Evolutionary conservation across 768 basidiomycete genomes (phyloP).

Genomic region (Russula foetens): DNA sequence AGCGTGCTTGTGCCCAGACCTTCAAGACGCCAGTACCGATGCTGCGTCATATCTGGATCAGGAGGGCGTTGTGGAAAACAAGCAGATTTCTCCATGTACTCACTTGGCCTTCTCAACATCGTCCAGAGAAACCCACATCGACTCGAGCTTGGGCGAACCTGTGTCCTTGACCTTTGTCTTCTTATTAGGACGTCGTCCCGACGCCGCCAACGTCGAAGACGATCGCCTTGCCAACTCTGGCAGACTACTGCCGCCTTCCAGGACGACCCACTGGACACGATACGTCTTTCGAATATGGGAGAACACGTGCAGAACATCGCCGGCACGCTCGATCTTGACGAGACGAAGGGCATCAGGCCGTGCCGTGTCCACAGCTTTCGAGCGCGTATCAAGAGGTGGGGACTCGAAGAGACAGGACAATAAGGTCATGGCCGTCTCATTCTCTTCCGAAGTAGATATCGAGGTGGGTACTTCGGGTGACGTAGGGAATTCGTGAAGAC

Average conservation of each 20-base stretch:
- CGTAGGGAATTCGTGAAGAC: slow-evolving; percentile 83
- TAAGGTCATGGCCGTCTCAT: slow-evolving; percentile 30
- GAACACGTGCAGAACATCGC: slow-evolving; percentile 74
- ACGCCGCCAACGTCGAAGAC: neutral
- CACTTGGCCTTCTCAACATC: slow-evolving; percentile 12
- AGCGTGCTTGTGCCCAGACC: slow-evolving; percentile 54
- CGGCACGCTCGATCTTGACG: slow-evolving; percentile 40
- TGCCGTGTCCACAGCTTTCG: neutral
- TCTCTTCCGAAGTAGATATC: slow-evolving; percentile 29
- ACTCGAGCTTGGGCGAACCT: neutral
- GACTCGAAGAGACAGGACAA: slow-evolving; percentile 34
- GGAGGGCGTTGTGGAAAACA: neutral
- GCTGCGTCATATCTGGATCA: slow-evolving; percentile 30
- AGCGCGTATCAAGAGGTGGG: slow-evolving; percentile 16
- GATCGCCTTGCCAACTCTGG: slow-evolving; percentile 21
- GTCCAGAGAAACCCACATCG: slow-evolving; percentile 4
- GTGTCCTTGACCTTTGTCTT: neutral
- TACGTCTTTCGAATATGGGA: slow-evolving; percentile 89
- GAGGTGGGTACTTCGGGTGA: slow-evolving; percentile 42
- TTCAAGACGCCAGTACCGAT: slow-evolving; percentile 70
- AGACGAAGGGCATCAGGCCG: slow-evolving; percentile 27
- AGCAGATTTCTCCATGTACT: neutral
- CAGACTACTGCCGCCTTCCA: slow-evolving; percentile 53
- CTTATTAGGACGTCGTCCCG: neutral
- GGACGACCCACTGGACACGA: slow-evolving; percentile 59